These are phyloP conservation scores for Boletus huronensis DNA, from an alignment of 768 basidiomycete species.

Conservation along the genomic window DNA sequence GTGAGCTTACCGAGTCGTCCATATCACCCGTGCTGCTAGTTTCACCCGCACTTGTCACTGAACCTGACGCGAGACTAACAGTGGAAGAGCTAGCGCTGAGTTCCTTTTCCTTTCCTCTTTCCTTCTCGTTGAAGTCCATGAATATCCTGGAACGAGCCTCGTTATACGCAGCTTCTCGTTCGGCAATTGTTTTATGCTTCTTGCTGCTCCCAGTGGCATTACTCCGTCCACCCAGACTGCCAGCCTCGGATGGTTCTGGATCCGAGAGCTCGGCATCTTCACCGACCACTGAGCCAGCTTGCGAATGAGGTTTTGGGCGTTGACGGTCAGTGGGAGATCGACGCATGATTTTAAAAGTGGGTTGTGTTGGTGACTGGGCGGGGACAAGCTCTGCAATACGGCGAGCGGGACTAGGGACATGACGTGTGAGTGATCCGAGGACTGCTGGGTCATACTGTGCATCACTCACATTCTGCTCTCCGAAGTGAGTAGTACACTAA, in stretches of 20 bases:
- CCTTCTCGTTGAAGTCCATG: conserved; percentile 73
- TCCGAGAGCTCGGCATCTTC: conserved; percentile 79
- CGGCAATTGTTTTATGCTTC: conserved; percentile 75
- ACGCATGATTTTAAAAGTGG: conserved; percentile 89
- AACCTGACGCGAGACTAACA: conserved; percentile 65
- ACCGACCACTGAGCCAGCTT: conserved; percentile 65
- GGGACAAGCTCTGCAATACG: conserved; percentile 78
- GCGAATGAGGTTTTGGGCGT: conserved; percentile 59
- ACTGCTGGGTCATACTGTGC: background rate
- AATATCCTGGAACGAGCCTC: conserved; percentile 85
- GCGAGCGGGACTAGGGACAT: conserved; percentile 53
- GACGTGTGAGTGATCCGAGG: conserved; percentile 13
- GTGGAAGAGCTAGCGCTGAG: conserved; percentile 77
- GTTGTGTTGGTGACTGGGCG: conserved; percentile 61
- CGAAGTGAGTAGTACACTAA: conserved; percentile 50
- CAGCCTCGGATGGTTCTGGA: conserved; percentile 73
- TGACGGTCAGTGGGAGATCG: conserved; percentile 54
- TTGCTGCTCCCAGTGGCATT: conserved; percentile 59
- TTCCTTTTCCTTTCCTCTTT: conserved; percentile 65
- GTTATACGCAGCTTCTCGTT: conserved; percentile 87
- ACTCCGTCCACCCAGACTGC: conserved; percentile 70
- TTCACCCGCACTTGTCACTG: conserved; percentile 53
- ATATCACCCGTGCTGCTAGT: conserved; percentile 61
- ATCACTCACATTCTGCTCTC: conserved; percentile 75
- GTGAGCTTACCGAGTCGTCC: conserved; percentile 68